These are phyloP conservation scores for Phytophthora tubulina DNA, from an alignment of 352 stramenopile species.

Conservation along the genomic window DNA sequence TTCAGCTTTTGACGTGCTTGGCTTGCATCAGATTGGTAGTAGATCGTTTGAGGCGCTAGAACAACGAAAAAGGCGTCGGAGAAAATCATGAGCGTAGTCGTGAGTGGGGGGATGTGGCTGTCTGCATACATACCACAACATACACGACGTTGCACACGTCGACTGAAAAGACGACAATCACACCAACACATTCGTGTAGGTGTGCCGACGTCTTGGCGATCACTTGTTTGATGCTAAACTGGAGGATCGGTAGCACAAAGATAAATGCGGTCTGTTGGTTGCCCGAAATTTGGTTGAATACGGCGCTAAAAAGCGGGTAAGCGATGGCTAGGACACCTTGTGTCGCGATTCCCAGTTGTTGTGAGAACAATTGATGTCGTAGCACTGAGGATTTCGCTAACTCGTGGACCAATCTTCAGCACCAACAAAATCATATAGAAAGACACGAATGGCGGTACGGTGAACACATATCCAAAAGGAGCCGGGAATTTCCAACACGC, in stretches of 20 bases:
- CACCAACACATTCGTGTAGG: slow-evolving; percentile 32
- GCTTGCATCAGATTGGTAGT: slow-evolving; percentile 2
- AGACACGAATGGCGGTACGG: slow-evolving; percentile 2
- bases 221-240: slow-evolving; percentile 25
- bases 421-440: slow-evolving; percentile 28
- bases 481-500: slow-evolving; percentile 24
- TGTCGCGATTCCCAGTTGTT: slow-evolving; percentile 9
- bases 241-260: slow-evolving; percentile 2
- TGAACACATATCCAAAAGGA: slow-evolving; percentile 29
- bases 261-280: not conserved
- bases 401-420: slow-evolving; percentile 11
- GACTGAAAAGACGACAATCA: slow-evolving; percentile 35
- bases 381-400: slow-evolving; percentile 3
- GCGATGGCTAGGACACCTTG: slow-evolving; percentile 11
- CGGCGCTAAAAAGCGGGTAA: slow-evolving; percentile 29
- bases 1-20: not conserved
- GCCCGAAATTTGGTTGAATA: not conserved
- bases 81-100: slow-evolving; percentile 19
- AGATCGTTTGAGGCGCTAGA: slow-evolving; percentile 15
- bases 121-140: slow-evolving; percentile 37
- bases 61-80: slow-evolving; percentile 24
- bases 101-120: slow-evolving; percentile 18
- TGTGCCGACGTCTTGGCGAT: slow-evolving; percentile 17
- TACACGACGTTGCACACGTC: slow-evolving; percentile 47
- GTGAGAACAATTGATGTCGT: slow-evolving; percentile 6